Base-by-base conservation (phyloP, 192 early-diverging fungal genomes). In the Glomus cerebriforme region DNA sequence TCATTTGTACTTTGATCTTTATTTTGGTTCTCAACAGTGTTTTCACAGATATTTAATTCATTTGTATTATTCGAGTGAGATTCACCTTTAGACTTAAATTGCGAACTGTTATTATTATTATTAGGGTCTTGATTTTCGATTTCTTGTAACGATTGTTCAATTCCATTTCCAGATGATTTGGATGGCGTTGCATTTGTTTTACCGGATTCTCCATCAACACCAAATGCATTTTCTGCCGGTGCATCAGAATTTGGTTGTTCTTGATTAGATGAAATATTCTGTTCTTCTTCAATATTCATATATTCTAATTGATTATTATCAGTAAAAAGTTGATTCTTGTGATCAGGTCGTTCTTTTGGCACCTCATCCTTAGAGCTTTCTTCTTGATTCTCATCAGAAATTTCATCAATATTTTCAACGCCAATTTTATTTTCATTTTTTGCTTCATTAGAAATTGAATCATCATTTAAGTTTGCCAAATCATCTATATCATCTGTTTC, bases 191-290 rank as follows among this genome's bases (percentile, higher is more conserved):
- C 73, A 39, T 83, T 87, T n/a, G 83, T 78, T 66, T 89, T 88
- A 31, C 91, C 90, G n/a, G 81, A 67, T 47, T 87, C 83, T n/a
- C 92, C 92, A 64, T 91, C 86, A n/a, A 92, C 86, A 45, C 92
- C 92, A 86, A 90, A 91, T 67, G 88, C 85, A 62, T 92, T 89
- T 73, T 92, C 83, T 22, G 88, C 87, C 27, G 80, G 77, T 12
- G 81, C 73, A 65, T 89, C 85, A 35, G 81, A 74, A n/a, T 88
- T 84, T 74, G 82, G 79, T 65, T 87, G 84, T 17, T 85, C 86
- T 65, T 90, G 81, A 43, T 83, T 82, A 26, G 84, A 76, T 7
- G 83, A 82, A 59, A 76, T 79, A 54, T 89, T 87, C 0, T 85
- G 68, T 10, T 90, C 85, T 0, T 86, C 84, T 3, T 83, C 79